A percentile compares a stretch with the other conserved stretches of the same genome.
These are phyloP conservation scores for Sequoia sempervirens DNA, from an alignment of 75 land plant species.

Conservation along the genomic window DNA sequence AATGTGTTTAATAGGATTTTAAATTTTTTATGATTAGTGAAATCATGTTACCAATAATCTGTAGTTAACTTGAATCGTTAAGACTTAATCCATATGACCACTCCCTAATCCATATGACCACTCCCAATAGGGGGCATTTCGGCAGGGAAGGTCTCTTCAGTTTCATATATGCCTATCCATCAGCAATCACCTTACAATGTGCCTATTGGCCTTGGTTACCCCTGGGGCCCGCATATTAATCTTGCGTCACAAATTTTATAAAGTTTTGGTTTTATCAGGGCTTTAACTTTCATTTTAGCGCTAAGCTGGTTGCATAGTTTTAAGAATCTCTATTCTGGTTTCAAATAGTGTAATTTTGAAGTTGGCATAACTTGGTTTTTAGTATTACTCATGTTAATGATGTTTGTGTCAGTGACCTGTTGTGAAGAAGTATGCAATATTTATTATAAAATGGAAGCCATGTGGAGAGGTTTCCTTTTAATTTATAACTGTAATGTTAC, in stretches of 20 bases:
- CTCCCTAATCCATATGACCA: not conserved
- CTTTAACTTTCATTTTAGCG: not conserved
- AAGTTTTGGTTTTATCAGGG: not conserved
- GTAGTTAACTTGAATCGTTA: too few species aligned
- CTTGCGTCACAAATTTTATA: not conserved
- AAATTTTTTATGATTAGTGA: too few species aligned
- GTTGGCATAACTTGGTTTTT: too few species aligned
- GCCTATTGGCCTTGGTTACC: not conserved
- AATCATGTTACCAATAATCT: too few species aligned
- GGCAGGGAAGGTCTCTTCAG: not conserved
- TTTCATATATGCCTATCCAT: too few species aligned
- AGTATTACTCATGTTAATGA: not conserved
- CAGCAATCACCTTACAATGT: too few species aligned
- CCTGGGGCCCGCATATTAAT: not conserved
- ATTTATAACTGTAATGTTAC: not conserved
- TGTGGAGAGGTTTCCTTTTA: not conserved
- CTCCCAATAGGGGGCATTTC: not conserved
- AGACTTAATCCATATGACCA: not conserved
- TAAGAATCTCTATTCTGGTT: too few species aligned
- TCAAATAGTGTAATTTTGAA: too few species aligned
- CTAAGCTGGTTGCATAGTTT: not conserved
- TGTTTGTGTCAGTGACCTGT: not conserved
- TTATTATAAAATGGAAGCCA: not conserved
- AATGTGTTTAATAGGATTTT: too few species aligned
- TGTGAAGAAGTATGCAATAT: too few species aligned